Base-by-base conservation (phyloP, 2,329 filamentous ascomycete genomes). In the Zasmidium angulare region DNA sequence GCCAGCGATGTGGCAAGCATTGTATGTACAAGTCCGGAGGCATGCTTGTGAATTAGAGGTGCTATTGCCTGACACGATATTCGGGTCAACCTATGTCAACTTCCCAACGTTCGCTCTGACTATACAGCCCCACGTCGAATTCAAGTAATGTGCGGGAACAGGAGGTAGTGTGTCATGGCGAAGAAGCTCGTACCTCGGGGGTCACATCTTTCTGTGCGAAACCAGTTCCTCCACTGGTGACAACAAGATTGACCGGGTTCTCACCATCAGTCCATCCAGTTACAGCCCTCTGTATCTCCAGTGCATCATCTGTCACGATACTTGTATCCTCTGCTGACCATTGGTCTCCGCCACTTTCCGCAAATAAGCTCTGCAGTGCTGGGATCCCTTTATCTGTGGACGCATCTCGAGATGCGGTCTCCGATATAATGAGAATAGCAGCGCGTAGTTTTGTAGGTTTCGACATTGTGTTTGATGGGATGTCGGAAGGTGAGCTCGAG, bases 171-270 rank as follows among this genome's bases (percentile, higher is more conserved):
- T 7, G 29, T 36, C 29, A 36, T 36, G 29, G n/a, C n/a, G 6
- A 29, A 29, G 19, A 20, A 49, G 73, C 77, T 64, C n/a, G n/a
- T 74, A 93, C 91, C 83, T 98, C 95, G 1, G 95, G 95, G 0
- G 95, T 99, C 46, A 84, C 81, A 78, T 99, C 95, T 56, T 88
- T 85, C 11, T 86, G 81, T 7, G 95, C 89, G 75, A 99, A 99
- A 0, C 95, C 95, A 1, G 95, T 99, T 1, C 95, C 95, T 21
- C 95, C 95, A 6, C 91, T 96, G 0, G 92, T 93, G 50, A 97
- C 75, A 60, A 99, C 84, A 59, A 98, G 77, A 75, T 96, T 93
- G 52, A 88, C 74, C 2, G 80, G 64, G 10, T 69, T 50, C 2
- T 72, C 74, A 50, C 82, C 81, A 74, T 96, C 92, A 0, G 89